phyloP scores from a whole-genome alignment of 805 yeast genomes.

The Candida khao-thaluensis region DNA sequence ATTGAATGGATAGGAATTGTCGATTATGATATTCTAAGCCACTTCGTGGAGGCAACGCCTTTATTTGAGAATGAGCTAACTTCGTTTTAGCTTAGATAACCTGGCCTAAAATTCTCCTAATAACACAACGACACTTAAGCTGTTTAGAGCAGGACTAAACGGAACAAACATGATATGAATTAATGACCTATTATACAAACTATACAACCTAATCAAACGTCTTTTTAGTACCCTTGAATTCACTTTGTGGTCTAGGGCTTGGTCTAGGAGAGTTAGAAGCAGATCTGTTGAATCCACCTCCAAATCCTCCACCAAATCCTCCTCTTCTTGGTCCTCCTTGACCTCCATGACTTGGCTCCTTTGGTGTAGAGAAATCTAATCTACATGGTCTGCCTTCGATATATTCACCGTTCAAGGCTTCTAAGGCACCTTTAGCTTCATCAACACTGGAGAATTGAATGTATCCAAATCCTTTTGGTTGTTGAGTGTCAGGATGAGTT shows the following conservation, averaged over 20 bases:
- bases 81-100: too few species aligned
- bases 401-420: slow-evolving; percentile 83
- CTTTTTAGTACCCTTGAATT: slow-evolving; percentile 82
- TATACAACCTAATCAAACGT: slow-evolving; percentile 60
- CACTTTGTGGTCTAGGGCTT: slow-evolving; percentile 54
- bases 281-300: slow-evolving; percentile 37
- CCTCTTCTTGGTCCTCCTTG: slow-evolving; percentile 18
- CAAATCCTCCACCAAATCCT: slow-evolving; percentile 27
- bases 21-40: too few species aligned
- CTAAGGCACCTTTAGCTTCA: slow-evolving; percentile 86
- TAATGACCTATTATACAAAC: slow-evolving; percentile 1
- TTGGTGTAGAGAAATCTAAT: slow-evolving; percentile 92
- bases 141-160: too few species aligned
- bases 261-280: slow-evolving; percentile 57
- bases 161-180: background rate
- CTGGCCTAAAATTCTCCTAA: too few species aligned
- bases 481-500: slow-evolving; percentile 97
- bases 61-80: too few species aligned
- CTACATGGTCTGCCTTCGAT: slow-evolving; percentile 92
- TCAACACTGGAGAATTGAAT: slow-evolving; percentile 87
- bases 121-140: too few species aligned
- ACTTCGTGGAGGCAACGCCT: too few species aligned
- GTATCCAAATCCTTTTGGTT: slow-evolving; percentile 98
- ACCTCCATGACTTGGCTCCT: slow-evolving; percentile 45
- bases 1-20: too few species aligned